Percentiles rank a stretch among this genome's conserved stretches.
Conservation (phyloP, 2,329 filamentous ascomycete genomes). For the Aspergillus hortae region DNA sequence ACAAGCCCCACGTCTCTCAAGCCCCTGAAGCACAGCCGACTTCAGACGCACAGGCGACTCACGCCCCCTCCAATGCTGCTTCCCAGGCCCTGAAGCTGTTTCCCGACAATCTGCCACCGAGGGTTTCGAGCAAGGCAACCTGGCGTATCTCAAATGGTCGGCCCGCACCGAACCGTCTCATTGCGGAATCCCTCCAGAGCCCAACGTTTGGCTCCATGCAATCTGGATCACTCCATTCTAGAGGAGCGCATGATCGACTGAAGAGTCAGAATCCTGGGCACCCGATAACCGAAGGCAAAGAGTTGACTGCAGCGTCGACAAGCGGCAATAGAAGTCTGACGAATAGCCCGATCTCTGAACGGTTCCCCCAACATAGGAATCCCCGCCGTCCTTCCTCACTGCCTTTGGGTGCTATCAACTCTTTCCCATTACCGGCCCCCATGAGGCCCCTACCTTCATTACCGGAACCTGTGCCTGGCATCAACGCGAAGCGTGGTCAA, state of each 20-base stretch:
- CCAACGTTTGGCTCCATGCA: background rate
- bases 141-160: constrained; percentile 20
- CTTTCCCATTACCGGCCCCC: constrained; percentile 35
- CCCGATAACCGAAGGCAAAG: background rate
- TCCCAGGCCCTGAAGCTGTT: constrained; percentile 29
- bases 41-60: constrained; percentile 9
- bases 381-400: constrained; percentile 20
- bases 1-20: background rate
- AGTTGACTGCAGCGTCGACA: background rate
- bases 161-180: constrained; percentile 8
- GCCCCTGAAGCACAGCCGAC: background rate
- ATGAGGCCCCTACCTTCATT: constrained; percentile 32
- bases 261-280: too few relatives aligned
- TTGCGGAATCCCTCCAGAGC: background rate
- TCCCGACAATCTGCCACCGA: constrained; percentile 30
- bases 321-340: background rate
- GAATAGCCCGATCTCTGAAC: constrained; percentile 2
- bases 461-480: constrained; percentile 17
- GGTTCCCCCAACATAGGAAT: constrained; percentile 5
- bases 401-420: constrained; percentile 25
- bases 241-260: background rate
- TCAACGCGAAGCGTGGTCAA: constrained; percentile 8
- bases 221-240: background rate
- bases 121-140: constrained; percentile 26
- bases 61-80: constrained; percentile 9